Conservation (phyloP, 768 basidiomycete genomes). For the Suillus hirtellus region DNA sequence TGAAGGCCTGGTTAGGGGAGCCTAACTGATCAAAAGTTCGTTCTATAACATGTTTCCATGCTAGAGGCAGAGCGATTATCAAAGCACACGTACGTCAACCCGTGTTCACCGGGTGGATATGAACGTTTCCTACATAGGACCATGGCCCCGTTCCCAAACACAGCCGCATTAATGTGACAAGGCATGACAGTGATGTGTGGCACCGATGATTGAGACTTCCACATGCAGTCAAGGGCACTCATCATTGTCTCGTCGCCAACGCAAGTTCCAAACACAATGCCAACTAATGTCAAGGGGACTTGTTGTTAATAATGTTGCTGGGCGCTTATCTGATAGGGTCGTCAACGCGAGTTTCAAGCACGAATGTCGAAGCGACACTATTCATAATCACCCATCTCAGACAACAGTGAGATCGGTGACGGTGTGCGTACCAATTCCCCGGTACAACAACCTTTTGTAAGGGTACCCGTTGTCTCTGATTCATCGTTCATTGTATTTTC, state of each 20-base stretch:
- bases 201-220: not conserved
- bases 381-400: too few species aligned
- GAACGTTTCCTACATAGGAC: not conserved
- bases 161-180: too few species aligned
- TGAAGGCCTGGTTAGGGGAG: not conserved
- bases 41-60: not conserved
- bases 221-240: not conserved
- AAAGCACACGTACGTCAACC: not conserved
- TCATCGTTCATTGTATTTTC: too few species aligned
- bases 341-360: too few species aligned
- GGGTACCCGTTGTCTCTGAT: too few species aligned
- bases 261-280: not conserved
- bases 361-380: too few species aligned
- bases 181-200: too few species aligned
- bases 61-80: too few species aligned
- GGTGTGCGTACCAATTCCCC: too few species aligned
- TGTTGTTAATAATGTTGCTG: not conserved
- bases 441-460: too few species aligned
- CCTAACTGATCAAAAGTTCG: not conserved
- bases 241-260: not conserved
- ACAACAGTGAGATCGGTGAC: too few species aligned
- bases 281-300: not conserved
- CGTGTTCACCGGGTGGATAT: not conserved
- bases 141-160: not conserved
- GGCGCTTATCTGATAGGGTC: not conserved